A percentile compares a stretch with the other conserved stretches of the same genome.
phyloP scores from a whole-genome alignment of 1,284 basidiomycete species.

The Leccinum fallax region DNA sequence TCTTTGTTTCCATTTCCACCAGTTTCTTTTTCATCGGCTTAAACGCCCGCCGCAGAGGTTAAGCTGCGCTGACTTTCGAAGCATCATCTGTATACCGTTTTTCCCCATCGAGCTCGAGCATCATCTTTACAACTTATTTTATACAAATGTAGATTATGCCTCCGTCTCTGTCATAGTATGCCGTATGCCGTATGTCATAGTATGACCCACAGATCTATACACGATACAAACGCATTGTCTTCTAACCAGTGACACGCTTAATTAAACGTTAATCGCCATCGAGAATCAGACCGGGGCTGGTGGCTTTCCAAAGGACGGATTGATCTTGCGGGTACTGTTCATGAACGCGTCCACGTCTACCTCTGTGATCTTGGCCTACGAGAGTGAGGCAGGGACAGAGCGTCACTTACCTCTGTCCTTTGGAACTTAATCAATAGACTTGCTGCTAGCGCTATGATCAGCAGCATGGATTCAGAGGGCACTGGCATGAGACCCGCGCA shows the following conservation, averaged over 20 bases:
- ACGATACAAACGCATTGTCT: slow-evolving; percentile 1
- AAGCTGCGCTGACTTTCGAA: slow-evolving; percentile 15
- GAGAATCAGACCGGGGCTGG: slow-evolving; percentile 1
- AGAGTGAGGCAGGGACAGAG: too few relatives aligned
- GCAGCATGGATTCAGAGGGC: too few relatives aligned
- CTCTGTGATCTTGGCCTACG: slow-evolving; percentile 75
- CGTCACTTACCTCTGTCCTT: too few relatives aligned
- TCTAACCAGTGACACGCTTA: background rate
- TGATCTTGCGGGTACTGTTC: slow-evolving; percentile 83
- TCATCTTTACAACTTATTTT: slow-evolving; percentile 7
- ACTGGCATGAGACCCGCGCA: too few relatives aligned
- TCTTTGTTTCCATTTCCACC: background rate
- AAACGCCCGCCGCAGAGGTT: background rate
- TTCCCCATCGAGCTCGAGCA: background rate
- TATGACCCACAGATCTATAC: slow-evolving; percentile 2
- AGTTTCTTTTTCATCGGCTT: background rate
- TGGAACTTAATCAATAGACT: too few relatives aligned
- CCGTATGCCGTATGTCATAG: background rate
- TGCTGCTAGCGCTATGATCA: too few relatives aligned
- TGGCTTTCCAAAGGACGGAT: slow-evolving; percentile 46
- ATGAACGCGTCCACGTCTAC: slow-evolving; percentile 81
- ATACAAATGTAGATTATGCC: slow-evolving; percentile 5
- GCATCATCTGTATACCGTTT: background rate
- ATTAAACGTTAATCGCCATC: background rate
- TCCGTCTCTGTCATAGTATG: background rate